These are phyloP conservation scores for Raphanus raphanistrum DNA, from an alignment of 345 rosid species.

Conservation along the genomic window DNA sequence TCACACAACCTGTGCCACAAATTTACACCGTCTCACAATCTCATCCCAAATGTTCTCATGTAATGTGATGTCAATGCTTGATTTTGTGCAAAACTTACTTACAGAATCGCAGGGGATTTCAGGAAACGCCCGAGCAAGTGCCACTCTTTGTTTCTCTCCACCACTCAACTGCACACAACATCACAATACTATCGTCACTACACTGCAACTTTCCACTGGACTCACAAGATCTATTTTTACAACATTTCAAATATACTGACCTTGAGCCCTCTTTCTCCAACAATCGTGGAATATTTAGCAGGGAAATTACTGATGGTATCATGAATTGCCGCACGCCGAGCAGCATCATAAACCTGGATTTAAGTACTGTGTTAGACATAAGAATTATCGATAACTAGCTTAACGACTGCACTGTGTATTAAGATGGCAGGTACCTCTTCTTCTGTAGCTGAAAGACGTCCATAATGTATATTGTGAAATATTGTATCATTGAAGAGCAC, in stretches of 20 bases:
- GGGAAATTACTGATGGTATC: constrained; percentile 92
- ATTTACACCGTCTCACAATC: not conserved
- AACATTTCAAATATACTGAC: constrained; percentile 46
- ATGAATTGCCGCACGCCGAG: constrained; percentile 91
- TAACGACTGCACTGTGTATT: not conserved
- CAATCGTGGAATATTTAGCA: constrained; percentile 82
- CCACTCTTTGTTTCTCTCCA: constrained; percentile 99
- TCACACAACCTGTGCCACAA: constrained; percentile 75
- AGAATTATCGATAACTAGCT: constrained; percentile 1
- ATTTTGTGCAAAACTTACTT: constrained; percentile 39
- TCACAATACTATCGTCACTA: not conserved
- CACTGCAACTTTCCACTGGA: constrained; percentile 7
- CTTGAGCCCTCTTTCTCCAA: constrained; percentile 99
- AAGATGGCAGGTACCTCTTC: constrained; percentile 64
- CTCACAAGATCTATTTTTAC: not conserved
- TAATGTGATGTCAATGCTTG: not conserved
- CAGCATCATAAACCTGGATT: constrained; percentile 91
- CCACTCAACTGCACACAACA: constrained; percentile 81
- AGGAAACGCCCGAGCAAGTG: constrained; percentile 93
- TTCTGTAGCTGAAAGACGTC: constrained; percentile 85
- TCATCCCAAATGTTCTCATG: constrained; percentile 1
- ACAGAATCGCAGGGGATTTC: constrained; percentile 87
- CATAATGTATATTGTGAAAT: constrained; percentile 95
- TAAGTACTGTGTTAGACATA: constrained; percentile 14
- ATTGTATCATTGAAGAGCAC: constrained; percentile 97